Base-by-base conservation (phyloP, 352 stramenopile species). In the Globisporangium carolinianum region DNA sequence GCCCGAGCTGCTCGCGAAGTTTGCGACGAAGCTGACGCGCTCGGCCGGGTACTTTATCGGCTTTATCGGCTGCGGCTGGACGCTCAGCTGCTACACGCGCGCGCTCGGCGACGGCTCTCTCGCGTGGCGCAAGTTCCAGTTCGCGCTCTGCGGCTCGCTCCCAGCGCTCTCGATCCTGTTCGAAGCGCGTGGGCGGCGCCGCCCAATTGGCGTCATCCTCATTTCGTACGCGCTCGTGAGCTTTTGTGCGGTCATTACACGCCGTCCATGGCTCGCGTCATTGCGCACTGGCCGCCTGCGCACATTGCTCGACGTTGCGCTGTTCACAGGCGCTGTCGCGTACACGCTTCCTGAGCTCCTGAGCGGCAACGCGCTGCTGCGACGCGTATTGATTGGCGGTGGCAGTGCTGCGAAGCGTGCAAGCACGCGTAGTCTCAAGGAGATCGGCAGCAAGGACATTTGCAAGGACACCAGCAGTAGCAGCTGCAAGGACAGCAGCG, bases 191-290 rank as follows among this genome's bases (percentile, higher is more conserved):
- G 76, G 71, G 8, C 63, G 78, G 17, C 60, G 76, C 17, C 66
- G 68, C 2, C 75, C 74, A 1, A 82, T 86, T 49, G 75, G 72
- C 14, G 67, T 88, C 7, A 83, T 88, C 60, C 74, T 88, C 47
- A 68, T 69, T 17, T 83, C 78, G 41, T 88, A 88, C 43, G 67
- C 67, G 58, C 75, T 83, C 6, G 60, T 85, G 50, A 88, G 75
- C 46, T 63, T 83, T 48, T 69, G 68, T 35, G 71, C 65, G 3
- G 75, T 86, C 15, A 54, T 69, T 68, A 24, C 60, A 69, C 18
- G 49, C 64, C 4, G 51, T 80, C 17, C 51, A 17, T 81, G 66
- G 71, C 61, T 87, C 17, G 58, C 77, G 55, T 67, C 65, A 7
- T 35, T 47, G 17, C 63, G 65, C 57, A 66, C 55, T 0, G 73